Conservation (phyloP, 495 filamentous ascomycete genomes). For the Neurospora terricola region DNA sequence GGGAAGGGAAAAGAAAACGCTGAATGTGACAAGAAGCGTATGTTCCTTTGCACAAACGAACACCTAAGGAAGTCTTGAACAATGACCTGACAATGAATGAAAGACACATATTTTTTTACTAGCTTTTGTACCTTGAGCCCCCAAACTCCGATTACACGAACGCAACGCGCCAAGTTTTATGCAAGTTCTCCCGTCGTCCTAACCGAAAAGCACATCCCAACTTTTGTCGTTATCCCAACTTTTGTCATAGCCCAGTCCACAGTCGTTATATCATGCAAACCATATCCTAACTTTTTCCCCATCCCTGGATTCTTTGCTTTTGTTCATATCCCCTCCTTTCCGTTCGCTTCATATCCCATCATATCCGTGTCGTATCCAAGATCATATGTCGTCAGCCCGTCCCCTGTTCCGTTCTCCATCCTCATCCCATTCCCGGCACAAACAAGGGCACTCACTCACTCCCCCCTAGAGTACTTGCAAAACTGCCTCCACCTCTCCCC, state of each 20-base stretch:
- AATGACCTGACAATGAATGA: neutral
- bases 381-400: neutral
- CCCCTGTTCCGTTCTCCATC: no score
- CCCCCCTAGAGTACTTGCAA: slow-evolving; percentile 29
- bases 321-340: neutral
- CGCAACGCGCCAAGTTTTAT: neutral
- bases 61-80: neutral
- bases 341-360: neutral
- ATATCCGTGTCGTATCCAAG: neutral
- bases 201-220: neutral
- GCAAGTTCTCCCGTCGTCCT: no score
- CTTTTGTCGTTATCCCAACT: neutral
- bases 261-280: neutral
- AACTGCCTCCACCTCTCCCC: slow-evolving; percentile 39
- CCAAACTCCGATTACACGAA: neutral
- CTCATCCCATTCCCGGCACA: no score
- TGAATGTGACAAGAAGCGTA: no score
- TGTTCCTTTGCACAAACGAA: neutral
- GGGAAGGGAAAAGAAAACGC: no score
- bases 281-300: neutral
- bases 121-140: neutral
- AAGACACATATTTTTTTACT: neutral
- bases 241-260: neutral
- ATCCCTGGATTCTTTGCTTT: neutral
- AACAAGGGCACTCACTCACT: neutral